A percentile compares a stretch with the other conserved stretches of the same genome.
Conservation (phyloP, 768 basidiomycete species). For the Suillus subluteus region DNA sequence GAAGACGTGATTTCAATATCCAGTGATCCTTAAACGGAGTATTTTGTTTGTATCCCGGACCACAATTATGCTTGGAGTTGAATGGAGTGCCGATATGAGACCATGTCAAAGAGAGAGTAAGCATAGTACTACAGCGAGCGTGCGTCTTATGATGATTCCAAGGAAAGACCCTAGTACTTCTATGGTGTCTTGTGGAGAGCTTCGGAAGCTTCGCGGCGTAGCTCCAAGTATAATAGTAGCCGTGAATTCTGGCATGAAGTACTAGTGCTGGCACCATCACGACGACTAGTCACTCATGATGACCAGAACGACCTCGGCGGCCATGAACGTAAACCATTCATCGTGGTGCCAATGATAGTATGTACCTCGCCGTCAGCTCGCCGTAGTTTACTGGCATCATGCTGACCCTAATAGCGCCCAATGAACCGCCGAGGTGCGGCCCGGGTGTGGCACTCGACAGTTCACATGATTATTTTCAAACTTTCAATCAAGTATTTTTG, state of each 20-base stretch:
- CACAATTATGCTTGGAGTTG: background rate
- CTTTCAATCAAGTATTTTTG: background rate
- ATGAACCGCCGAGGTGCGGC: no score
- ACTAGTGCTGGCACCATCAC: no score
- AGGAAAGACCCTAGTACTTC: background rate
- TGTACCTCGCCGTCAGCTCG: background rate
- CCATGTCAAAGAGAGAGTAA: background rate
- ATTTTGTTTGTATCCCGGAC: background rate
- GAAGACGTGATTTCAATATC: background rate
- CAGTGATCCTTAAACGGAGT: background rate
- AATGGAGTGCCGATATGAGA: background rate
- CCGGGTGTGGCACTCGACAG: no score
- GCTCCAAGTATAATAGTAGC: no score
- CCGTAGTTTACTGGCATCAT: background rate
- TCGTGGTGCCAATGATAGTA: background rate
- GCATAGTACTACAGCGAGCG: background rate
- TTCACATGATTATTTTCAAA: no score
- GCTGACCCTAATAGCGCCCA: background rate
- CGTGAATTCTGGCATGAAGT: no score
- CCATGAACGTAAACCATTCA: background rate
- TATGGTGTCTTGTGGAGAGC: background rate
- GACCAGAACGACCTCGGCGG: background rate
- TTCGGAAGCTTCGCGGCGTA: background rate
- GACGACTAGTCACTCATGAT: background rate
- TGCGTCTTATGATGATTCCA: background rate